A percentile compares a stretch with the other conserved stretches of the same genome.
Evolutionary conservation across 2,329 filamentous ascomycete genomes (phyloP).

Genomic region (Xylaria sp.): DNA sequence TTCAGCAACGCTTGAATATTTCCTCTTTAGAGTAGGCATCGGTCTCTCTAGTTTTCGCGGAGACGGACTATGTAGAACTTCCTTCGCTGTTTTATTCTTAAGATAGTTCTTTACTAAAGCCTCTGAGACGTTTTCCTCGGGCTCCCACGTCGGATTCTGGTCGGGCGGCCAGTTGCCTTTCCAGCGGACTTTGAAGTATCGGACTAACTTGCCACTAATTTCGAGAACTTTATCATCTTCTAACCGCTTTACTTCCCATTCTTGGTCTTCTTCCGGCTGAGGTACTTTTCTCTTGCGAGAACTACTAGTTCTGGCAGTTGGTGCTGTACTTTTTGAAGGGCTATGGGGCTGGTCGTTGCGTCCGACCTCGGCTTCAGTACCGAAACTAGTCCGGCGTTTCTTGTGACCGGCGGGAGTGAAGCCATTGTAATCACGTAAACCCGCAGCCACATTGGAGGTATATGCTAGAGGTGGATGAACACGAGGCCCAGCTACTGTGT

Average conservation of each 20-base stretch:
- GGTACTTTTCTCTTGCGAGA: constrained; percentile 39
- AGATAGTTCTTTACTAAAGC: constrained; percentile 57
- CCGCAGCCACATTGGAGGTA: background rate
- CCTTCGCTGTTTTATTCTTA: constrained; percentile 47
- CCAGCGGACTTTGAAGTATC: constrained; percentile 66
- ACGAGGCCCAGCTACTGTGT: background rate
- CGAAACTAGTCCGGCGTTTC: constrained; percentile 29
- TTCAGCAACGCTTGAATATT: constrained; percentile 52
- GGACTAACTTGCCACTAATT: constrained; percentile 51
- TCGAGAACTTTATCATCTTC: constrained; percentile 56
- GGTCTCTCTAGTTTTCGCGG: background rate
- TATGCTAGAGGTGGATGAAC: constrained; percentile 16
- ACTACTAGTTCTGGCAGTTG: constrained; percentile 1
- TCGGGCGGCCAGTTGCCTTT: constrained; percentile 66
- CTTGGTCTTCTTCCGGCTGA: constrained; percentile 42
- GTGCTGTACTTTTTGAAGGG: constrained; percentile 8
- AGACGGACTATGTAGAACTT: background rate
- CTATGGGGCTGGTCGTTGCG: background rate
- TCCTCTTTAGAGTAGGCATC: constrained; percentile 39
- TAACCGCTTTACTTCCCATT: constrained; percentile 59
- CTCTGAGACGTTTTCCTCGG: constrained; percentile 61
- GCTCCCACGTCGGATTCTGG: constrained; percentile 70
- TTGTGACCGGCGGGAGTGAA: constrained; percentile 47
- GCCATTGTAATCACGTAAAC: constrained; percentile 27
- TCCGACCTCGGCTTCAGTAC: background rate